Conservation (phyloP, 2,329 filamentous ascomycete species). For the Endocalyx cinctus region DNA sequence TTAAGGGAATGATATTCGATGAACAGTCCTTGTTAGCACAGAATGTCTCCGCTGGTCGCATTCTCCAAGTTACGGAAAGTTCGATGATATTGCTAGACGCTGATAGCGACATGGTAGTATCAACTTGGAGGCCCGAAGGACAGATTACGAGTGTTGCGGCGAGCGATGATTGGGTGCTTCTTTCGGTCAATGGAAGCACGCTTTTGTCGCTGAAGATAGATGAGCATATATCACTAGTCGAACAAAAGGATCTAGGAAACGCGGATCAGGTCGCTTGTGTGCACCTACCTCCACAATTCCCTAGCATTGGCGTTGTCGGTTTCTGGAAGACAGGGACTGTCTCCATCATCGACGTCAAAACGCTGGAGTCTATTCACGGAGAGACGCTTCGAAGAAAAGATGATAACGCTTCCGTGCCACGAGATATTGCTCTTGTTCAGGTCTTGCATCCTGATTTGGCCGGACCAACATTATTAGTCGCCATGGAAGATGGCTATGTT, state of each 20-base stretch:
- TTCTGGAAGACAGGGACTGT: constrained; percentile 84
- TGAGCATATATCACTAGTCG: constrained; percentile 52
- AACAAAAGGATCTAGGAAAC: constrained; percentile 56
- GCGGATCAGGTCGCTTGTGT: constrained; percentile 82
- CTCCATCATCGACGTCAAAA: constrained; percentile 65
- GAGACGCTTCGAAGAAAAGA: constrained; percentile 55
- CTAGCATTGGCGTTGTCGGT: constrained; percentile 70
- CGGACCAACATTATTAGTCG: constrained; percentile 75
- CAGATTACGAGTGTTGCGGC: constrained; percentile 75
- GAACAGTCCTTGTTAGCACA: constrained; percentile 67
- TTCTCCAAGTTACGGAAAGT: constrained; percentile 73
- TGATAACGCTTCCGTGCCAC: constrained; percentile 73
- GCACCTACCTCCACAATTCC: constrained; percentile 61
- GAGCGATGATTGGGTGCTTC: constrained; percentile 63
- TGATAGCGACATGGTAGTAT: constrained; percentile 48
- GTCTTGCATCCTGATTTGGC: constrained; percentile 58
- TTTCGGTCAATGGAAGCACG: constrained; percentile 72
- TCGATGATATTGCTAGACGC: constrained; percentile 59
- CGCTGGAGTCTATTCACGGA: constrained; percentile 61
- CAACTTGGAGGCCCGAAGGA: constrained; percentile 53
- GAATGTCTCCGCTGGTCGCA: constrained; percentile 57
- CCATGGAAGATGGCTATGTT: constrained; percentile 89
- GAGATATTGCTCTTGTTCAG: constrained; percentile 75
- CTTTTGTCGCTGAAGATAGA: constrained; percentile 65
- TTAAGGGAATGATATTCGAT: constrained; percentile 64